A percentile compares a stretch with the other conserved stretches of the same genome.
These are phyloP conservation scores for Lachancea dasiensis DNA, from an alignment of 805 yeast genomes.

Conservation along the genomic window DNA sequence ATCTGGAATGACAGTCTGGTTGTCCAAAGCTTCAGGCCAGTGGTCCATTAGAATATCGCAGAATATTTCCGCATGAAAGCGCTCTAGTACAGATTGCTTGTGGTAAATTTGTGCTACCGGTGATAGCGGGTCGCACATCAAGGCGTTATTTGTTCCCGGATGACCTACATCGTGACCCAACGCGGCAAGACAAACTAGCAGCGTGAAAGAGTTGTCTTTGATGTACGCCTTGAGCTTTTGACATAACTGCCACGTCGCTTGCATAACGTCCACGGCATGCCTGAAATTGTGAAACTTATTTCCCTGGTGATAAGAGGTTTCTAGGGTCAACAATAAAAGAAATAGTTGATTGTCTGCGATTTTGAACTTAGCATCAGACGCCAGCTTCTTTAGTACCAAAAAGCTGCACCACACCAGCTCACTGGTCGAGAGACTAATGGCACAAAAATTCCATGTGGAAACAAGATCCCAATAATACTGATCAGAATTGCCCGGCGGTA, in stretches of 20 bases:
- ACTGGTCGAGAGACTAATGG: conserved; percentile 20
- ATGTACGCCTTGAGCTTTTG: conserved; percentile 15
- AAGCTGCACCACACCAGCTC: conserved; percentile 28
- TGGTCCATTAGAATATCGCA: conserved; percentile 43
- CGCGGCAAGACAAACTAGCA: conserved; percentile 70
- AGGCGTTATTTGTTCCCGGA: conserved; percentile 87
- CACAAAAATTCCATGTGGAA: conserved; percentile 29
- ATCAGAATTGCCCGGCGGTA: conserved; percentile 10
- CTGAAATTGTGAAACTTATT: conserved; percentile 93
- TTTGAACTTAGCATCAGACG: conserved; percentile 13
- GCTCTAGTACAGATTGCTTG: conserved; percentile 70
- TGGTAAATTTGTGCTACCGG: conserved; percentile 60
- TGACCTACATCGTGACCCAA: conserved; percentile 95
- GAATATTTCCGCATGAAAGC: conserved; percentile 70
- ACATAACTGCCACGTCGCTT: conserved; percentile 69
- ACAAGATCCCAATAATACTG: conserved; percentile 17
- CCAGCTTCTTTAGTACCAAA: conserved; percentile 19
- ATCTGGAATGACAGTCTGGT: conserved; percentile 16
- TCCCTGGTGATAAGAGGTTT: conserved; percentile 75
- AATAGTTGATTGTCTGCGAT: conserved; percentile 43
- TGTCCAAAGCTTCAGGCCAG: conserved; percentile 38
- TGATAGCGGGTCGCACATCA: conserved; percentile 51
- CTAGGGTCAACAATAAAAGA: conserved; percentile 56
- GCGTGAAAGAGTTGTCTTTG: conserved; percentile 38
- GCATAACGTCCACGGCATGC: conserved; percentile 93